phyloP scores from a whole-genome alignment of 1,284 basidiomycete species.

The Mycena citricolor region DNA sequence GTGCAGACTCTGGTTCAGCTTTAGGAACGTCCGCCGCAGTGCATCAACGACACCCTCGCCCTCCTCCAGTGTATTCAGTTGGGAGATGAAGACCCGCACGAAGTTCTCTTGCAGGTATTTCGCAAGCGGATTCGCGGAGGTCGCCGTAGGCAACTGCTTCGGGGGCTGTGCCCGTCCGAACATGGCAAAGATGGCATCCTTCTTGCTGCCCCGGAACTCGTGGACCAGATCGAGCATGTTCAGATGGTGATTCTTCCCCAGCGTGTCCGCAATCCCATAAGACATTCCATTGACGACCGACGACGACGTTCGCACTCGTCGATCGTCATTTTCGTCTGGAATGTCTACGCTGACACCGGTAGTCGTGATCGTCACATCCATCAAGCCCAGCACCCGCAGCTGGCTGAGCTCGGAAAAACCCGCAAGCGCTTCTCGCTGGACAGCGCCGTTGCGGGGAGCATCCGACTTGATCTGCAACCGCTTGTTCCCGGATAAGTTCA shows the following conservation, averaged over 20 bases:
- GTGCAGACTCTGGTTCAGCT: conserved; percentile 78
- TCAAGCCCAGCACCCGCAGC: conserved; percentile 88
- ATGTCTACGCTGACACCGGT: conserved; percentile 49
- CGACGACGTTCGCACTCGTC: conserved; percentile 89
- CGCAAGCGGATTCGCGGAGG: conserved; percentile 61
- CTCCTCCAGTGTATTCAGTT: conserved; percentile 54
- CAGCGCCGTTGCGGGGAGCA: conserved; percentile 22
- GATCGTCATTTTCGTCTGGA: conserved; percentile 89
- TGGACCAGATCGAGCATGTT: conserved; percentile 93
- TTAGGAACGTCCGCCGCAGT: conserved; percentile 81
- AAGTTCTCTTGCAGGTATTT: conserved; percentile 86
- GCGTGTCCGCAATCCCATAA: conserved; percentile 96
- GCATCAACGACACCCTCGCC: conserved; percentile 72
- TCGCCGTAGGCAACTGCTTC: conserved; percentile 34
- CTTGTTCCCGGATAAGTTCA: conserved; percentile 57
- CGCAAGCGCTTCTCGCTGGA: conserved; percentile 52
- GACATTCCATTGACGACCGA: conserved; percentile 92
- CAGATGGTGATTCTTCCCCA: conserved; percentile 77
- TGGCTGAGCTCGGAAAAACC: conserved; percentile 83
- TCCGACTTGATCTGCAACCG: conserved; percentile 48
- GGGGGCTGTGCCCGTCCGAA: conserved; percentile 78
- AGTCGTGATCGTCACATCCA: conserved; percentile 91
- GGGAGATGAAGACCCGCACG: conserved; percentile 55
- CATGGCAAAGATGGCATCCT: conserved; percentile 93
- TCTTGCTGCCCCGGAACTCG: conserved; percentile 74